Conservation (phyloP, 2,329 filamentous ascomycete species). For the Reticulascus tulasneorum region DNA sequence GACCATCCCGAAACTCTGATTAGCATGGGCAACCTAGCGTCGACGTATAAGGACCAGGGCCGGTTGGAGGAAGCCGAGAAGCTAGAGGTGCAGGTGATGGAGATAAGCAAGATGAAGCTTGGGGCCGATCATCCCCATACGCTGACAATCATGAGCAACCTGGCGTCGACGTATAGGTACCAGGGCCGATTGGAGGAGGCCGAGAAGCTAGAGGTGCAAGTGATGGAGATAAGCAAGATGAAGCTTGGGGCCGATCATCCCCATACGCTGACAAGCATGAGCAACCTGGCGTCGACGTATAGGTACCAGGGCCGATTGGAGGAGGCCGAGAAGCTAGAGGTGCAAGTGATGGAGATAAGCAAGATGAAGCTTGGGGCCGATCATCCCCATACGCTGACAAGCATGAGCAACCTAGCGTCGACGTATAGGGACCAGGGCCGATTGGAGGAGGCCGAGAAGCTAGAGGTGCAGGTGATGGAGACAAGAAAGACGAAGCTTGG, state of each 20-base stretch:
- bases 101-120: conserved; percentile 5
- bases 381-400: conserved; percentile 1
- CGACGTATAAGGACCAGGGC: conserved; percentile 1
- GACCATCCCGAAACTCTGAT: conserved; percentile 4
- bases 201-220: conserved; percentile 6
- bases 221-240: conserved; percentile 7
- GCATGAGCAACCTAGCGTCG: neutral
- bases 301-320: conserved; percentile 8
- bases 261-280: conserved; percentile 6
- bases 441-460: neutral
- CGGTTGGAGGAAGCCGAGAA: conserved; percentile 10
- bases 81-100: conserved; percentile 4
- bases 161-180: neutral
- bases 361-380: conserved; percentile 10
- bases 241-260: conserved; percentile 9
- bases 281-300: conserved; percentile 7
- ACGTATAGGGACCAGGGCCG: conserved; percentile 1
- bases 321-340: conserved; percentile 10
- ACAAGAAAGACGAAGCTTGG: neutral
- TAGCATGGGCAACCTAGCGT: conserved; percentile 6
- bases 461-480: neutral
- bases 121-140: conserved; percentile 2
- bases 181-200: conserved; percentile 4
- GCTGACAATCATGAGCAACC: conserved; percentile 1
- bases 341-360: conserved; percentile 4